These are phyloP conservation scores for Leccinum subtestaceum DNA, from an alignment of 768 basidiomycete genomes.

Conservation along the genomic window DNA sequence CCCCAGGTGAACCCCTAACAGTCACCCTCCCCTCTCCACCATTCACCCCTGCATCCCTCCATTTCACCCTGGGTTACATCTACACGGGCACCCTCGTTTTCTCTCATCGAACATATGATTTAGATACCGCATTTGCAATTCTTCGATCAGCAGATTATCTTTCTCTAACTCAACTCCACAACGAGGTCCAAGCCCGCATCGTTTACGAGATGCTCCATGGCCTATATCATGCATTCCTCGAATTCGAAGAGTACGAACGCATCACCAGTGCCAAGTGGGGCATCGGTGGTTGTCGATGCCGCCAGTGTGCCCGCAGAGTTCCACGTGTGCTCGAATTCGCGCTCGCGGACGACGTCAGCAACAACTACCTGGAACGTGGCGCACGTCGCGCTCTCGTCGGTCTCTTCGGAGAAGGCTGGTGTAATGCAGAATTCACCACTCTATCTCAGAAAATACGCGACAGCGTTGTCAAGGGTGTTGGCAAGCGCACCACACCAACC, in stretches of 20 bases:
- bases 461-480: constrained; percentile 67
- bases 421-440: constrained; percentile 72
- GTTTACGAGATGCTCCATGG: constrained; percentile 89
- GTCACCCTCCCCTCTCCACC: constrained; percentile 85
- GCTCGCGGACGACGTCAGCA: constrained; percentile 70
- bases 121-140: constrained; percentile 88
- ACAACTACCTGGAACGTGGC: constrained; percentile 64
- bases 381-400: constrained; percentile 75
- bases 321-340: constrained; percentile 86
- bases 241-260: constrained; percentile 75
- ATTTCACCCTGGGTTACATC: constrained; percentile 92
- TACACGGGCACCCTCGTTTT: constrained; percentile 95
- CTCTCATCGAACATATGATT: constrained; percentile 89
- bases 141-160: constrained; percentile 83
- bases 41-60: constrained; percentile 90
- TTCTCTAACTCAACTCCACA: constrained; percentile 63
- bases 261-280: constrained; percentile 79
- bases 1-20: constrained; percentile 46
- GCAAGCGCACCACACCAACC: constrained; percentile 59
- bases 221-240: constrained; percentile 78
- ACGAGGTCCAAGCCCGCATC: constrained; percentile 81
- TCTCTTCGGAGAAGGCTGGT: constrained; percentile 89
- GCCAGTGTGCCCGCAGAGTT: constrained; percentile 76
- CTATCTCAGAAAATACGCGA: constrained; percentile 66
- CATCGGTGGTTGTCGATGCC: constrained; percentile 78